Conservation (phyloP, 2,329 filamentous ascomycete genomes). For the Claviceps capensis region DNA sequence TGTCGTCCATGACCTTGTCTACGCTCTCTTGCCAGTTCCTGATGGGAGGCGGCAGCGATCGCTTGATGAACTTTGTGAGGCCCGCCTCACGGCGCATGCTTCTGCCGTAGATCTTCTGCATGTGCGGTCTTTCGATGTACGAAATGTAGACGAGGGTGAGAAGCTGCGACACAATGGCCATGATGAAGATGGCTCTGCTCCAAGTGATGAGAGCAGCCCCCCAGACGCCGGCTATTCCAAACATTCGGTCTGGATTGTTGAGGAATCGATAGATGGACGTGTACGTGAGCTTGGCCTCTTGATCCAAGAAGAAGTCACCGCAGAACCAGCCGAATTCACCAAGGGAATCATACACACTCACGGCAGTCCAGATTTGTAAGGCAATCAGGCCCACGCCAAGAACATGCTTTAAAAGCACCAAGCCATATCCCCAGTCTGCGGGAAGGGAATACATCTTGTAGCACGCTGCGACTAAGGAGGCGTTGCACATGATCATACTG, state of each 20-base stretch:
- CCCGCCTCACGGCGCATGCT: slow-evolving; percentile 77
- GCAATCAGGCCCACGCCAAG: slow-evolving; percentile 67
- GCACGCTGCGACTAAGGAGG: slow-evolving; percentile 76
- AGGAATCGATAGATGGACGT: slow-evolving; percentile 95
- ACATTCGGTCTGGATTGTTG: slow-evolving; percentile 91
- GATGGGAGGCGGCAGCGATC: slow-evolving; percentile 70
- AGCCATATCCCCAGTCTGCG: slow-evolving; percentile 73
- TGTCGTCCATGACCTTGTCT: slow-evolving; percentile 75
- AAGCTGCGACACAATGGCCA: slow-evolving; percentile 75
- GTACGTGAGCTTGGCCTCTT: slow-evolving; percentile 79
- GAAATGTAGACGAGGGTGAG: slow-evolving; percentile 80
- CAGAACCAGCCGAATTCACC: slow-evolving; percentile 99
- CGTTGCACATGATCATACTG: slow-evolving; percentile 80
- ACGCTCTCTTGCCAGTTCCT: slow-evolving; percentile 75
- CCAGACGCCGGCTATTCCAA: slow-evolving; percentile 92
- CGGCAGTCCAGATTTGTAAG: slow-evolving; percentile 82
- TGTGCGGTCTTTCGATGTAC: slow-evolving; percentile 88
- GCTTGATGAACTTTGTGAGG: slow-evolving; percentile 79
- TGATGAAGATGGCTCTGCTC: slow-evolving; percentile 72
- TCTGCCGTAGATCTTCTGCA: slow-evolving; percentile 92
- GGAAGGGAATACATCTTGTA: slow-evolving; percentile 96
- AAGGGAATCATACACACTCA: slow-evolving; percentile 87
- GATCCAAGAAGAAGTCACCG: slow-evolving; percentile 95
- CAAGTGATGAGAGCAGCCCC: slow-evolving; percentile 87
- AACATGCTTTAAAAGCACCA: slow-evolving; percentile 75